phyloP scores from a whole-genome alignment of 169 alveolate species.

The Plasmodium berghei region DNA sequence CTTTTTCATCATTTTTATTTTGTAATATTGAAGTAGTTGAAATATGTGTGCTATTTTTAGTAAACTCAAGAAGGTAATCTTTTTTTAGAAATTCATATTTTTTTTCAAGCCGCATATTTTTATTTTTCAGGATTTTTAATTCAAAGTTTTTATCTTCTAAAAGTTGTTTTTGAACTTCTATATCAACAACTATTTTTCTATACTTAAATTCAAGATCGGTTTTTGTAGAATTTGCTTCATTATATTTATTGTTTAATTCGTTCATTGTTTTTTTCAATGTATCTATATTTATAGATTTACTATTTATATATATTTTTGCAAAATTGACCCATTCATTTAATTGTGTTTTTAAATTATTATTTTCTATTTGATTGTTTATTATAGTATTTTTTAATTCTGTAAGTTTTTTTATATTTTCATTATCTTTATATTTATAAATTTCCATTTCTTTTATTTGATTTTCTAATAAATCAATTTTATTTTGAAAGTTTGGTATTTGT shows the following conservation, averaged over 20 bases:
- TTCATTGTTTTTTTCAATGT: constrained; percentile 31
- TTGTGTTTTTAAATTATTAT: constrained; percentile 40
- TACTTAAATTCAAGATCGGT: constrained; percentile 51
- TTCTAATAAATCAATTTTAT: constrained; percentile 50
- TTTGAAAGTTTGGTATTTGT: constrained; percentile 36
- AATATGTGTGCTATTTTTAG: background rate
- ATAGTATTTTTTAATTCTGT: constrained; percentile 28
- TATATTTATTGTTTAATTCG: constrained; percentile 42
- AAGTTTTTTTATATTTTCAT: constrained; percentile 24
- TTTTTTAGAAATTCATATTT: constrained; percentile 37
- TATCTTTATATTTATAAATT: constrained; percentile 28
- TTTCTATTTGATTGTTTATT: constrained; percentile 56
- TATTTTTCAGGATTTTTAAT: constrained; percentile 38
- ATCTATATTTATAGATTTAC: constrained; percentile 42
- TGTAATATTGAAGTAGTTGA: background rate
- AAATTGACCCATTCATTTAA: constrained; percentile 45
- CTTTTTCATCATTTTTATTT: background rate
- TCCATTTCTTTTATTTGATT: constrained; percentile 60
- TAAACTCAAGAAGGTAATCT: constrained; percentile 18
- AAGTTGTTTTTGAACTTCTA: constrained; percentile 18
- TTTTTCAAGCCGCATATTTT: constrained; percentile 22
- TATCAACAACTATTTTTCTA: constrained; percentile 13
- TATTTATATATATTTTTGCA: constrained; percentile 60
- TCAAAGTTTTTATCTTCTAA: constrained; percentile 55
- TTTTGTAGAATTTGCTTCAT: constrained; percentile 31